These are phyloP conservation scores for Penicillium taxi DNA, from an alignment of 495 filamentous ascomycete genomes.

Conservation along the genomic window DNA sequence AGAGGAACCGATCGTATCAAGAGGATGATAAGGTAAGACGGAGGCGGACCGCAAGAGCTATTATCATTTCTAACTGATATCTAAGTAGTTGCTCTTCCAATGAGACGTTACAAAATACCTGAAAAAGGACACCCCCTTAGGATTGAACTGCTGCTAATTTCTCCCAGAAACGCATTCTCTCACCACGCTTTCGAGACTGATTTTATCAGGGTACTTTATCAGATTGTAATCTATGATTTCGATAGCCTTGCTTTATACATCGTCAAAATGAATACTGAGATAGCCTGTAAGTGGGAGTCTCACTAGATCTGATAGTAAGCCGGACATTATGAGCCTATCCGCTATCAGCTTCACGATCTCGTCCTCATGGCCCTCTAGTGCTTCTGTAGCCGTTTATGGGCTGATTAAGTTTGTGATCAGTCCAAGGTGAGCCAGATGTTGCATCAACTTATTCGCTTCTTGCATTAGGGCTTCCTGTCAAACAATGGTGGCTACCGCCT, in stretches of 20 bases:
- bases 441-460: conserved; percentile 13
- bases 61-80: too few species aligned
- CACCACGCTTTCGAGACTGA: conserved; percentile 4
- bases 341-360: conserved; percentile 3
- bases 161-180: conserved; percentile 3
- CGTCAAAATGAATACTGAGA: conserved; percentile 2
- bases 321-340: not conserved
- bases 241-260: conserved; percentile 1
- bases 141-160: too few species aligned
- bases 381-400: conserved; percentile 1
- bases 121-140: too few species aligned
- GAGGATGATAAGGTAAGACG: too few species aligned
- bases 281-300: conserved; percentile 1
- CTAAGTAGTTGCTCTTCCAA: too few species aligned
- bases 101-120: too few species aligned
- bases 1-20: too few species aligned
- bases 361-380: conserved; percentile 3
- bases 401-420: conserved; percentile 7
- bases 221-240: conserved; percentile 3
- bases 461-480: conserved; percentile 4
- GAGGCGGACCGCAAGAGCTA: too few species aligned
- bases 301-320: not conserved
- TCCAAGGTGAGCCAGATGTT: conserved; percentile 7
- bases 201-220: conserved; percentile 1
- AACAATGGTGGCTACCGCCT: conserved; percentile 7